Base-by-base conservation (phyloP, 768 basidiomycete genomes). In the Tricholoma terreum region DNA sequence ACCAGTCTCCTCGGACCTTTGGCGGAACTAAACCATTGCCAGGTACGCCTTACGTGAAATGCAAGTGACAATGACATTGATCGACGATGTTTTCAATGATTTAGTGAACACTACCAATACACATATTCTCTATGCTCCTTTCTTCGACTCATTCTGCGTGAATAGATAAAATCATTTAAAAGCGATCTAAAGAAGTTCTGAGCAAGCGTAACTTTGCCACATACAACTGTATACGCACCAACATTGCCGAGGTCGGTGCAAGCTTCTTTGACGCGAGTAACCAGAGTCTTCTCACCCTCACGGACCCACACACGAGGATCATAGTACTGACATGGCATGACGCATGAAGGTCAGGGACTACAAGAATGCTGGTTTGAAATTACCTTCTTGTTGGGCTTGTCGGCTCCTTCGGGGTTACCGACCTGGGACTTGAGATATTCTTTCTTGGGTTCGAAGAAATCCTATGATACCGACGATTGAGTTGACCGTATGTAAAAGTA, bases 301-400 rank as follows among this genome's bases (percentile, higher is more conserved):
- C 96, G 91, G 51, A 99, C 94, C 96, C 96, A 99, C 58, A 95
- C 88, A 79, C 96, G 92, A 50, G 94, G 95, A 73, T 96, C 94
- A 76, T 96, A 96, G 80, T 73, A 89, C 89, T 90, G 61, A 14
- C 27, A 60, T 58, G 15, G 7, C 19, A 38, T 33, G 27, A 64
- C 33, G 59, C 19, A 40, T 42, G 45, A 21, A 56, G 34, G 3
- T 7, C 12, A 12, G 35, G 17, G 21, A 46, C 14, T 4, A 24
- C 52, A 50, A n/a, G 52, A 3, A 50, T 43, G 42, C 11, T 1
- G 8, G 42, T 24, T 17, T 8, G 11, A 58, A n/a, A 69, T 19
- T 55, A 86, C 88, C 86, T 98, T 99, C 90, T 99, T 99, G 87
- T 99, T 98, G 56, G 96, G 96, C 81, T 96, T 96, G 77, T 98